Conservation (phyloP, 805 yeast genomes). For the Wickerhamiella musiphila region DNA sequence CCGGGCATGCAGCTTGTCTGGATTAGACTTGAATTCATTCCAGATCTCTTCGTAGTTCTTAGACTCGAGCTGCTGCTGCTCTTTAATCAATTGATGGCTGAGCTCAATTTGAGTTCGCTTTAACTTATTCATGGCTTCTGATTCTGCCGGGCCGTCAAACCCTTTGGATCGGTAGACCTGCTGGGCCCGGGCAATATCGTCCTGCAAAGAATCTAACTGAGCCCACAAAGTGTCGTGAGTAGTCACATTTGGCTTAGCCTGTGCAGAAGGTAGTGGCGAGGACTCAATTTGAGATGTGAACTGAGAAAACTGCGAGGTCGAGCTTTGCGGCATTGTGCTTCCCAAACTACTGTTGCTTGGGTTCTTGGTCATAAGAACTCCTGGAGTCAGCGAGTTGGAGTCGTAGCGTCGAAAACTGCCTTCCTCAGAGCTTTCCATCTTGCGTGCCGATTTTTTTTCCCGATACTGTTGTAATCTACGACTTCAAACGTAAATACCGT, state of each 20-base stretch:
- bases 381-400: too few relatives aligned
- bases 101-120: slow-evolving; percentile 39
- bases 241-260: slow-evolving; percentile 42
- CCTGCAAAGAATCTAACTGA: slow-evolving; percentile 71
- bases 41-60: slow-evolving; percentile 21
- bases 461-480: too few relatives aligned
- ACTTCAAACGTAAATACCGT: too few relatives aligned
- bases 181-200: slow-evolving; percentile 45
- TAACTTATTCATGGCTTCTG: slow-evolving; percentile 32
- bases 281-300: too few relatives aligned
- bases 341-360: too few relatives aligned
- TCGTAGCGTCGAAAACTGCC: too few relatives aligned
- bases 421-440: too few relatives aligned
- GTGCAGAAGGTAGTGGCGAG: too few relatives aligned
- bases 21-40: slow-evolving; percentile 12
- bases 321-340: not conserved
- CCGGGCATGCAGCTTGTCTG: slow-evolving; percentile 19
- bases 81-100: slow-evolving; percentile 25
- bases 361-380: too few relatives aligned
- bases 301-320: not conserved
- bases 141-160: slow-evolving; percentile 29
- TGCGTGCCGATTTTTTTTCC: too few relatives aligned
- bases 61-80: slow-evolving; percentile 16
- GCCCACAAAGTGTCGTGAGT: slow-evolving; percentile 71
- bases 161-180: slow-evolving; percentile 19